Conservation (phyloP, 1,284 basidiomycete species). For the Fereydounia khargensis region DNA sequence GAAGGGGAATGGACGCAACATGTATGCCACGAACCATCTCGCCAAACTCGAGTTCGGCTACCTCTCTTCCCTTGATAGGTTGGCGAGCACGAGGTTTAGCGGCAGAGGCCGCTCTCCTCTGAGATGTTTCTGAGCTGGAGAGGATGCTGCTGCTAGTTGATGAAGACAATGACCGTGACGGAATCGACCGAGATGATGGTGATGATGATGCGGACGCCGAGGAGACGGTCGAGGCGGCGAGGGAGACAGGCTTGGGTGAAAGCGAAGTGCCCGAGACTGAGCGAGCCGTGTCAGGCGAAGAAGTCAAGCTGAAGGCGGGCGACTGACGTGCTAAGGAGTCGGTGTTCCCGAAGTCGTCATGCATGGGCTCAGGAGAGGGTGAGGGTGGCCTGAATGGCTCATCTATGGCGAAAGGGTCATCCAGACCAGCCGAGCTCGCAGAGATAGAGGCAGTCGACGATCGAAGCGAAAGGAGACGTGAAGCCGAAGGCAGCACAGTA, state of each 20-base stretch:
- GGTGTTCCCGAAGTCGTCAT: no score
- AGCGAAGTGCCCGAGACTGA: not conserved
- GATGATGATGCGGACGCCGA: not conserved
- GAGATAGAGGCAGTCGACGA: slow-evolving; percentile 17
- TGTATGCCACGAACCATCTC: slow-evolving; percentile 37
- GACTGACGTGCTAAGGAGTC: no score
- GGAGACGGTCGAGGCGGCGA: not conserved
- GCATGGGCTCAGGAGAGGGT: no score
- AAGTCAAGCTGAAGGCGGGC: no score
- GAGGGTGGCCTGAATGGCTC: not conserved
- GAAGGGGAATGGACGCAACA: slow-evolving; percentile 14
- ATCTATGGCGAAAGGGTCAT: slow-evolving; percentile 28
- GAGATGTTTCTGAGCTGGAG: no score
- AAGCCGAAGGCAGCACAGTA: no score
- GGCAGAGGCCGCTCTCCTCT: not conserved
- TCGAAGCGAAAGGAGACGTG: no score
- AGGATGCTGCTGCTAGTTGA: no score
- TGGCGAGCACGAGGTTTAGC: not conserved
- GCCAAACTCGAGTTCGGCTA: slow-evolving; percentile 48
- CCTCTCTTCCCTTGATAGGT: slow-evolving; percentile 18
- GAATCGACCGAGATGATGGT: not conserved
- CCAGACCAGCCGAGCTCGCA: slow-evolving; percentile 35
- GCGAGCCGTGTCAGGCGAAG: no score
- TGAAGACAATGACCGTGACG: no score
- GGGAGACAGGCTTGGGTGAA: not conserved